These are phyloP conservation scores for Candida boidinii DNA, from an alignment of 805 yeast genomes.

Conservation along the genomic window DNA sequence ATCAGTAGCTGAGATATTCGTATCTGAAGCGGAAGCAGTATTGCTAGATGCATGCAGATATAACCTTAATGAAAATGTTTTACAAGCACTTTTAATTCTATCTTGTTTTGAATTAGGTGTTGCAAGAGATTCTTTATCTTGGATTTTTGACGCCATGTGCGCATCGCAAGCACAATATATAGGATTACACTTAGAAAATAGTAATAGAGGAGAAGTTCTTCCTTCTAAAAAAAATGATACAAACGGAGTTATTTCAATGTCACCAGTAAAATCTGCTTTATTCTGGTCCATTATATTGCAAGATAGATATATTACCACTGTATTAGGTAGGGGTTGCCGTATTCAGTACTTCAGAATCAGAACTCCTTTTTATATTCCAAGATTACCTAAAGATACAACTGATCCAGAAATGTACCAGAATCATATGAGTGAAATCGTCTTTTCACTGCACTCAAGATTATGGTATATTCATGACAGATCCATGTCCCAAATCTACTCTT, in stretches of 20 bases:
- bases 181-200: conserved; percentile 14
- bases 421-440: conserved; percentile 15
- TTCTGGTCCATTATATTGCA: conserved; percentile 26
- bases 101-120: conserved; percentile 26
- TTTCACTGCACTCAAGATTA: conserved; percentile 20
- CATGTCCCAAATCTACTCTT: conserved; percentile 25
- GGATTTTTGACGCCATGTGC: conserved; percentile 25
- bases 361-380: conserved; percentile 20
- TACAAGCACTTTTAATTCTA: conserved; percentile 20
- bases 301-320: conserved; percentile 25
- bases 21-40: conserved; percentile 17
- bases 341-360: conserved; percentile 24
- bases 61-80: conserved; percentile 13
- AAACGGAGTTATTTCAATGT: conserved; percentile 4
- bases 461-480: conserved; percentile 25
- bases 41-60: conserved; percentile 15
- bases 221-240: neutral
- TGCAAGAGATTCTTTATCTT: conserved; percentile 23
- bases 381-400: neutral
- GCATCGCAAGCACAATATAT: conserved; percentile 21
- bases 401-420: conserved; percentile 1
- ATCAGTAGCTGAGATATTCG: conserved; percentile 7
- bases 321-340: conserved; percentile 25
- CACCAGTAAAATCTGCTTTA: conserved; percentile 14
- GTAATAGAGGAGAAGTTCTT: conserved; percentile 1